phyloP scores from a whole-genome alignment of 805 yeast species.

The Kurtzmaniella fragi region DNA sequence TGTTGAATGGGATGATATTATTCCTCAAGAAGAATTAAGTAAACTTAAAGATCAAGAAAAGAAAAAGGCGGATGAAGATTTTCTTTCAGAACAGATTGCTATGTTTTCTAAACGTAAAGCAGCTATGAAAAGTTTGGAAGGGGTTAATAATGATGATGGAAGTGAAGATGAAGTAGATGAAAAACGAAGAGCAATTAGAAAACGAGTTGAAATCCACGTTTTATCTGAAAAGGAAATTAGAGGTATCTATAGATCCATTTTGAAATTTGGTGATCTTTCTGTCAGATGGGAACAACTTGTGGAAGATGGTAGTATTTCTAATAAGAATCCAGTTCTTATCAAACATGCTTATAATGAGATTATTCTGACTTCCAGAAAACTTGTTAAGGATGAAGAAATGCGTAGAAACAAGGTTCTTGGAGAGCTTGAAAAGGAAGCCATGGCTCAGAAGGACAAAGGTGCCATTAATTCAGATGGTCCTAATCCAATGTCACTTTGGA shows the following conservation, averaged over 20 bases:
- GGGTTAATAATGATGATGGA: constrained; percentile 22
- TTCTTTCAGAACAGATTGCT: constrained; percentile 82
- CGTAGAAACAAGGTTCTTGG: constrained; percentile 52
- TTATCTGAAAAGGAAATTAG: constrained; percentile 85
- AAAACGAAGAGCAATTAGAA: constrained; percentile 26
- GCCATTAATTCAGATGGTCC: constrained; percentile 31
- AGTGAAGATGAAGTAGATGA: constrained; percentile 40
- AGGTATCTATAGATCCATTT: constrained; percentile 74
- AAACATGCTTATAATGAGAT: constrained; percentile 75
- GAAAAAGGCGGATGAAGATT: constrained; percentile 79
- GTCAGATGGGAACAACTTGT: constrained; percentile 79
- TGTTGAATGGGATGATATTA: constrained; percentile 98
- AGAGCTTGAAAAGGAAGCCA: constrained; percentile 56
- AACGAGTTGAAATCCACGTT: constrained; percentile 37
- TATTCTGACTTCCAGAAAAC: constrained; percentile 52
- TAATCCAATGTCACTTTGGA: constrained; percentile 49
- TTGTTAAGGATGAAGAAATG: constrained; percentile 60
- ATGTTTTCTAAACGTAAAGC: constrained; percentile 79
- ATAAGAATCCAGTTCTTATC: constrained; percentile 75
- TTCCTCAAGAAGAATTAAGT: constrained; percentile 88
- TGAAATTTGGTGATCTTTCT: constrained; percentile 75
- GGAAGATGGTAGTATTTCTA: constrained; percentile 84
- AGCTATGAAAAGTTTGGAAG: constrained; percentile 55
- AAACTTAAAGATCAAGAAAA: constrained; percentile 89
- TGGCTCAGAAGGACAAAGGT: constrained; percentile 45